Percentiles rank a stretch among this genome's conserved stretches.
phyloP scores from a whole-genome alignment of 2,329 filamentous ascomycete species.

The Botrytis hyacinthi region DNA sequence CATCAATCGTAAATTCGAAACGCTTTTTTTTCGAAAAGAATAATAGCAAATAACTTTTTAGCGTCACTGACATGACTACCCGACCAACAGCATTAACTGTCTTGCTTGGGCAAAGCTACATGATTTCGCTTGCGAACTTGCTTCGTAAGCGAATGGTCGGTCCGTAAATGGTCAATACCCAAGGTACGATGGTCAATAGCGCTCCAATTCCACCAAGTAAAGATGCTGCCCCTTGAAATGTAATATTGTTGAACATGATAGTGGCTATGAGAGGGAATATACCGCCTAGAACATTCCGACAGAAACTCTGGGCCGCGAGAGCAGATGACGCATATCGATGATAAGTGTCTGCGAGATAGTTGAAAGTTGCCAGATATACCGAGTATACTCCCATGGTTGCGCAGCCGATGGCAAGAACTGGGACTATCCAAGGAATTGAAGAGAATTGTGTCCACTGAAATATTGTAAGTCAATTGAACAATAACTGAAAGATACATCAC shows the following conservation, averaged over 20 bases:
- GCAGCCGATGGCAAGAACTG: constrained; percentile 66
- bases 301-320: constrained; percentile 81
- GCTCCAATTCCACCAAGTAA: constrained; percentile 69
- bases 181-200: constrained; percentile 76
- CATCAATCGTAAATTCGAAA: neutral
- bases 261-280: constrained; percentile 75
- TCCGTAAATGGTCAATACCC: constrained; percentile 79
- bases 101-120: constrained; percentile 19
- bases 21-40: neutral
- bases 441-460: constrained; percentile 66
- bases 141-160: constrained; percentile 72
- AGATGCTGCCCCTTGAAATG: constrained; percentile 68
- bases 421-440: constrained; percentile 68
- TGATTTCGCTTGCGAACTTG: constrained; percentile 58
- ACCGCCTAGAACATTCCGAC: constrained; percentile 79
- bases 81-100: neutral
- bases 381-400: constrained; percentile 84
- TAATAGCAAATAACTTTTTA: neutral
- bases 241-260: constrained; percentile 70
- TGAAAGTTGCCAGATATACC: constrained; percentile 86
- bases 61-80: too few species aligned
- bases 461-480: neutral
- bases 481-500: neutral
- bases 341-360: constrained; percentile 88
- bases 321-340: constrained; percentile 82